These are phyloP conservation scores for Aspergillus vadensis DNA, from an alignment of 2,329 filamentous ascomycete genomes.

Conservation along the genomic window DNA sequence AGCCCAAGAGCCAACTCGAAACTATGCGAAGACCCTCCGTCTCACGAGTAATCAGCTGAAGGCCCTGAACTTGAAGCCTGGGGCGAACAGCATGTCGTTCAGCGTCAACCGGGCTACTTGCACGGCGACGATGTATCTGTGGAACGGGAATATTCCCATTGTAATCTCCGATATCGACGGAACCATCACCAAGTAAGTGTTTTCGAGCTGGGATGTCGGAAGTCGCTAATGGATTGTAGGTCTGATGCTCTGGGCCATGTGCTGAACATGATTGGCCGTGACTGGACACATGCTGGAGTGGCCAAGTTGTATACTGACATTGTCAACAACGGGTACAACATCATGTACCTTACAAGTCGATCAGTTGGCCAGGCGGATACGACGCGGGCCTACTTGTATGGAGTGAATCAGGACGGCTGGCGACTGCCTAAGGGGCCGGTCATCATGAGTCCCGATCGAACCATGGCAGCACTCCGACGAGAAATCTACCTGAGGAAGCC, in stretches of 20 bases:
- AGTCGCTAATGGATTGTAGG: conserved; percentile 27
- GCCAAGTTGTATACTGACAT: conserved; percentile 98
- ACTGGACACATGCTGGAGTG: conserved; percentile 96
- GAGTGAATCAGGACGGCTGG: conserved; percentile 85
- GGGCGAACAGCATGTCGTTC: conserved; percentile 93
- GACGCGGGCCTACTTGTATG: conserved; percentile 84
- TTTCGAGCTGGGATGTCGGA: background rate
- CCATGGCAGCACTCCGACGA: conserved; percentile 85
- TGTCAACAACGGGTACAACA: conserved; percentile 92
- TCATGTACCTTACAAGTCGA: conserved; percentile 94
- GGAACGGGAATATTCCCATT: conserved; percentile 87
- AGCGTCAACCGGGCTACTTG: conserved; percentile 95
- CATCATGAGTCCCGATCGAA: conserved; percentile 91
- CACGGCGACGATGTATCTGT: conserved; percentile 88
- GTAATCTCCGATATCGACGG: conserved; percentile 99
- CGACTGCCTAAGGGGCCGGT: conserved; percentile 85
- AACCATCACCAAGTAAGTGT: conserved; percentile 81
- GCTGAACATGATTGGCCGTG: conserved; percentile 91
- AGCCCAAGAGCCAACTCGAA: conserved; percentile 69
- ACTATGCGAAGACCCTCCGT: conserved; percentile 94
- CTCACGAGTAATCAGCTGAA: conserved; percentile 95
- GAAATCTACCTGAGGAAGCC: conserved; percentile 96
- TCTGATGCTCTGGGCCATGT: conserved; percentile 93
- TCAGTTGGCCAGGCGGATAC: conserved; percentile 92
- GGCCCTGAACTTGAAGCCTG: conserved; percentile 74